A percentile compares a stretch with the other conserved stretches of the same genome.
These are phyloP conservation scores for Trichoderma atrobrunneum DNA, from an alignment of 2,329 filamentous ascomycete genomes.

Conservation along the genomic window DNA sequence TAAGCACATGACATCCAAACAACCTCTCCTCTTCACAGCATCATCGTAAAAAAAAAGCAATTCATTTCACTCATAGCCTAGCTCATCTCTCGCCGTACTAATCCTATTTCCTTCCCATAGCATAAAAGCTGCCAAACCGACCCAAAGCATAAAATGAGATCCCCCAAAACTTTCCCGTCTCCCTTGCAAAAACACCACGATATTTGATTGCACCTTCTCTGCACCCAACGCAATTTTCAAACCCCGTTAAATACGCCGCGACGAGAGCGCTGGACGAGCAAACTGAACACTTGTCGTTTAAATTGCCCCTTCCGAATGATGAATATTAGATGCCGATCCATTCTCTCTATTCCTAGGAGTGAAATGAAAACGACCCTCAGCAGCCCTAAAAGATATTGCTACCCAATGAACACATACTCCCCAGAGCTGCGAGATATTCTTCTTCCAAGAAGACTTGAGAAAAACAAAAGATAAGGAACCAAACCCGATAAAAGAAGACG, in stretches of 20 bases:
- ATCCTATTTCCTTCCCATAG: constrained; percentile 9
- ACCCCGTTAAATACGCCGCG: not conserved
- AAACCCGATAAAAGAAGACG: not conserved
- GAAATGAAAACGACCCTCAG: not conserved
- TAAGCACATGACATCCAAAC: not conserved
- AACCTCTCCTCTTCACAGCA: not conserved
- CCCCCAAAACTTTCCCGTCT: not conserved
- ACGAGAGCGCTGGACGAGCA: not conserved
- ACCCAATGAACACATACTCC: not conserved
- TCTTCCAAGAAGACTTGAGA: not conserved
- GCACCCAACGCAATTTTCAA: not conserved
- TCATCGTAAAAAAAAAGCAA: not conserved
- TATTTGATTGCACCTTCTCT: not conserved
- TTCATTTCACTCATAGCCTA: constrained; percentile 11
- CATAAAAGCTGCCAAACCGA: not conserved
- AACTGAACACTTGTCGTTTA: not conserved
- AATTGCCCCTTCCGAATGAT: not conserved
- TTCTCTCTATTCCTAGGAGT: not conserved
- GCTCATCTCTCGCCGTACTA: not conserved
- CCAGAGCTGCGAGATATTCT: not conserved
- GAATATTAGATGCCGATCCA: not conserved
- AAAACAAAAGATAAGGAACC: not conserved
- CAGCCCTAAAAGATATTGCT: not conserved
- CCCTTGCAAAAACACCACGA: not conserved
- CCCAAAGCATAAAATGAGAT: constrained; percentile 3